Conservation (phyloP, 805 yeast species). For the Metschnikowia santaceciliae region DNA sequence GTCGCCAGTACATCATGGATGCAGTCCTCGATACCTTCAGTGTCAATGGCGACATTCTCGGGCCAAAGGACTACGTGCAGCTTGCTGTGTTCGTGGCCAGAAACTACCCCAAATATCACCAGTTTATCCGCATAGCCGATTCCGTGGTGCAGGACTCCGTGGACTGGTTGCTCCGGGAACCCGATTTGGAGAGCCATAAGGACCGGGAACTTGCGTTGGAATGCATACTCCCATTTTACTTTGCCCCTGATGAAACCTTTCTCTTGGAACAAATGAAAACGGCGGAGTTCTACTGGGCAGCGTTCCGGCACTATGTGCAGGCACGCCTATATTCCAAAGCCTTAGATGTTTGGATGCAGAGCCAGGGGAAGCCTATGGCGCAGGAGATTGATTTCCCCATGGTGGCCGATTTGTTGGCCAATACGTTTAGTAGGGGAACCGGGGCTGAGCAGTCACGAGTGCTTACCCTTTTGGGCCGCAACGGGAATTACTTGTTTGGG, state of each 20-base stretch:
- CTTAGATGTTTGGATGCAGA: slow-evolving; percentile 48
- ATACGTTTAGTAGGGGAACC: slow-evolving; percentile 16
- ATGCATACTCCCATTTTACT: slow-evolving; percentile 62
- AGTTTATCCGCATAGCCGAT: slow-evolving; percentile 72
- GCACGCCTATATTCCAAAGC: slow-evolving; percentile 52
- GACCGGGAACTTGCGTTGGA: slow-evolving; percentile 78
- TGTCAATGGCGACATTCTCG: slow-evolving; percentile 23
- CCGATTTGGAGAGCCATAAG: slow-evolving; percentile 31
- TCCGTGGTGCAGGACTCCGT: slow-evolving; percentile 47
- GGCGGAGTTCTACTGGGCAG: slow-evolving; percentile 55
- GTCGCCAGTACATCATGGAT: slow-evolving; percentile 75
- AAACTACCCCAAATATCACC: slow-evolving; percentile 80
- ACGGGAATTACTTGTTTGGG: slow-evolving; percentile 22
- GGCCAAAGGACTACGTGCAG: slow-evolving; percentile 24
- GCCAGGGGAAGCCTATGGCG: slow-evolving; percentile 13
- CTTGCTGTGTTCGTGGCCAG: slow-evolving; percentile 72
- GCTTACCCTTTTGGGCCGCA: slow-evolving; percentile 19
- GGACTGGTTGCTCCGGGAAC: slow-evolving; percentile 43
- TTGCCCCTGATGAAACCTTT: slow-evolving; percentile 49
- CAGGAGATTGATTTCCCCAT: slow-evolving; percentile 7
- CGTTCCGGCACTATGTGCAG: slow-evolving; percentile 52
- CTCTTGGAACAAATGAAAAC: slow-evolving; percentile 50
- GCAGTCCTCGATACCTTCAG: slow-evolving; percentile 59
- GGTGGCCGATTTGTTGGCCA: slow-evolving; percentile 26
- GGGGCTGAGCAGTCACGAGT: slow-evolving; percentile 24